These are phyloP conservation scores for Aureobasidium leucospermi DNA, from an alignment of 2,329 filamentous ascomycete genomes.

Conservation along the genomic window DNA sequence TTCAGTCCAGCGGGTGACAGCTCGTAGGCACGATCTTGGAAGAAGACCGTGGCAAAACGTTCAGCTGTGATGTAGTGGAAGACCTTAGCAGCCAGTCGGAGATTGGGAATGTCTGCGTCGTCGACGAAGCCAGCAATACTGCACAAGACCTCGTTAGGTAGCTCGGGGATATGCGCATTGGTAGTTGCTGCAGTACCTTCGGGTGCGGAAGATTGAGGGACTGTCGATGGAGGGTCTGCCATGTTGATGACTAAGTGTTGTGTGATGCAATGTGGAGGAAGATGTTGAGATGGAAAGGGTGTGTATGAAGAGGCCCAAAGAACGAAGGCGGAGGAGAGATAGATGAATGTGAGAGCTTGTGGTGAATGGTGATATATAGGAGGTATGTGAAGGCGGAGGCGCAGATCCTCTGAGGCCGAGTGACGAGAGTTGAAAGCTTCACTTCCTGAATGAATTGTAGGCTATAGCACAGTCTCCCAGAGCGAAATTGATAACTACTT, in stretches of 20 bases:
- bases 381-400: too few species aligned
- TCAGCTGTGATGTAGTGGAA: neutral
- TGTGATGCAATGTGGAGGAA: neutral
- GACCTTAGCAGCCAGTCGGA: neutral
- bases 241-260: neutral
- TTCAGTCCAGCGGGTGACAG: neutral
- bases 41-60: neutral
- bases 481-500: too few species aligned
- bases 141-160: neutral
- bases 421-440: too few species aligned
- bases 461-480: too few species aligned
- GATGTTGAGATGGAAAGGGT: neutral
- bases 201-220: neutral
- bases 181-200: neutral
- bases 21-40: neutral
- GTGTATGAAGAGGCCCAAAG: neutral
- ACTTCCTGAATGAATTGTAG: too few species aligned
- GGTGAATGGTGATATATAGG: too few species aligned
- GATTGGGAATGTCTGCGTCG: neutral
- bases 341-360: too few species aligned
- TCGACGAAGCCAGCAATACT: neutral
- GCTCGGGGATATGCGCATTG: neutral
- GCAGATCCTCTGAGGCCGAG: too few species aligned
- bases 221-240: neutral
- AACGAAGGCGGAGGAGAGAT: too few species aligned